Conservation (phyloP, 306 rosid genomes). For the Fragaria nilgerrensis region DNA sequence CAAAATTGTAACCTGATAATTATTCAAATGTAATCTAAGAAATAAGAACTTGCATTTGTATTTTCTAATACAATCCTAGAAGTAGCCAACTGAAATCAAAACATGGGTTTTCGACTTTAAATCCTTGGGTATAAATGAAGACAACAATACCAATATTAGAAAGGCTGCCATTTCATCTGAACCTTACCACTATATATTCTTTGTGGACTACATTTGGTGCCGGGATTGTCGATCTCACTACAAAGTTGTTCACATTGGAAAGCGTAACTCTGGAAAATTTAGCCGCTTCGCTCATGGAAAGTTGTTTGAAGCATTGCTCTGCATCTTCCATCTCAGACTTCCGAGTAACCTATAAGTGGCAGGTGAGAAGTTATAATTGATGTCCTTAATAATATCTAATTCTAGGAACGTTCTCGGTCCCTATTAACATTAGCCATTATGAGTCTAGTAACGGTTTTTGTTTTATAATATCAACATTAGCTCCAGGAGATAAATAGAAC, state of each 20-base stretch:
- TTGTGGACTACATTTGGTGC: constrained; percentile 73
- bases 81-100: constrained; percentile 3
- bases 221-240: constrained; percentile 62
- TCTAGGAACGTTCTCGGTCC: neutral
- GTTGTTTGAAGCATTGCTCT: constrained; percentile 83
- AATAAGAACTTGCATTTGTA: neutral
- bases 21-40: constrained; percentile 3
- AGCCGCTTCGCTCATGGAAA: constrained; percentile 86
- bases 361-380: constrained; percentile 19
- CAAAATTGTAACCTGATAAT: constrained; percentile 69
- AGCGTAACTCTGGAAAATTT: constrained; percentile 86
- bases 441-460: neutral
- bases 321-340: constrained; percentile 67
- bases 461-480: neutral
- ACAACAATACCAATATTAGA: neutral
- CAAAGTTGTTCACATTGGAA: constrained; percentile 69
- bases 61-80: neutral
- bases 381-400: constrained; percentile 5
- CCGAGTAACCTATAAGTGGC: constrained; percentile 53
- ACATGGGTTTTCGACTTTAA: neutral
- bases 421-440: neutral
- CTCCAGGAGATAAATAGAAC: constrained; percentile 37
- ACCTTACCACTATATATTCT: constrained; percentile 84
- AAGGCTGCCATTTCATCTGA: constrained; percentile 6
- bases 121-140: neutral